Evolutionary conservation across 2,329 filamentous ascomycete genomes (phyloP), one percentile per base, ranked within the genome.

Genomic region (Tolypocladium nubicola): DNA sequence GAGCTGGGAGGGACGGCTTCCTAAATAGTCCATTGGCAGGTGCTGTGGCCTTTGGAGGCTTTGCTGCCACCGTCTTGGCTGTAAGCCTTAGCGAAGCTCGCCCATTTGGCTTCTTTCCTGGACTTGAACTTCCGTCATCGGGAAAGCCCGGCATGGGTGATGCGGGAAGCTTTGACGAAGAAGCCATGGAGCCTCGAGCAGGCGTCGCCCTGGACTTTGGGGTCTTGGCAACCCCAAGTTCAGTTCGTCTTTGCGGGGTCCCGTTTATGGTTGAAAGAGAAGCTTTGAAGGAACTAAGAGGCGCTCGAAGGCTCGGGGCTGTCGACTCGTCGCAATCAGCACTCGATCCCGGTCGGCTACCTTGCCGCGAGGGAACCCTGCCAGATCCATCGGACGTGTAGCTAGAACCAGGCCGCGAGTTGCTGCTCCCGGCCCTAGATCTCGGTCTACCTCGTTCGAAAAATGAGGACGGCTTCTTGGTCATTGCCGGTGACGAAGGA

Each of bases 401-500:
- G 76, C 74, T 87, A 62, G 70, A 90, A 66, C 76, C 74, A 2
- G 80, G 80, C 11, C 79, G 72, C 11, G 79, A 82, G 23, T 67
- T 66, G n/a, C 68, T 69, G 33, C 74, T 76, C 53, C 70, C 74
- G 6, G 76, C 73, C 19, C 78, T 71, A 2, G 79, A 81, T 23
- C 70, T 64, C 5, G 87, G 81, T 8, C 81, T 80, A n/a, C 85
- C 78, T 2, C 77, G 72, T 53, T 84, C 85, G 67, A 89, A 94
- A 69, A 96, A 91, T 57, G 82, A 84, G 0, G 89, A 90, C 10
- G 81, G 76, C 56, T 85, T 83, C 58, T 83, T 83, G 55, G 79
- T 82, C 52, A 88, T 71, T 0, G 82, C 83, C 5, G 92, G 91
- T 0, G 91, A 94, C 0, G 89, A 84, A 0, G 91, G 89, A 37